Evolutionary conservation across 2,329 filamentous ascomycete genomes (phyloP).

Genomic region (Tolypocladium ophioglossoides): DNA sequence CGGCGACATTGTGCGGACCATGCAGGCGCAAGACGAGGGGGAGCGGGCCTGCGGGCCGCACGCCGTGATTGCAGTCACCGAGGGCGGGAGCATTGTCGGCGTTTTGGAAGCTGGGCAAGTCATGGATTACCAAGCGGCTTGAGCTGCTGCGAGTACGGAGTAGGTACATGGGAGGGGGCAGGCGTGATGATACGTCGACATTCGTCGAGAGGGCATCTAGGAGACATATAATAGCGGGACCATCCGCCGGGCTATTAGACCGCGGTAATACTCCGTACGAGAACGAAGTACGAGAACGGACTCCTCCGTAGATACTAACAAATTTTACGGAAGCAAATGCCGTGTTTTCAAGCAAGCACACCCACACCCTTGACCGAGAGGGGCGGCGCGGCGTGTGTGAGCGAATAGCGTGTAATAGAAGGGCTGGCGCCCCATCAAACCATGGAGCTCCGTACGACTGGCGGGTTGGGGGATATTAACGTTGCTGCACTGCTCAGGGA

Average conservation of each 20-base stretch:
- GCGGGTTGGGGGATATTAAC: not conserved
- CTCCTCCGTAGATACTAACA: not conserved
- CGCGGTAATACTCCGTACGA: too few relatives aligned
- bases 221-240: not conserved
- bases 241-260: not conserved
- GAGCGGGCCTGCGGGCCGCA: slow-evolving; percentile 12
- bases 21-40: slow-evolving; percentile 21
- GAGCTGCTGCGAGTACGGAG: too few relatives aligned
- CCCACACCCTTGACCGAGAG: too few relatives aligned
- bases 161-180: not conserved
- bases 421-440: not conserved
- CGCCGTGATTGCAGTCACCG: slow-evolving; percentile 19
- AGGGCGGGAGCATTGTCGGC: slow-evolving; percentile 14
- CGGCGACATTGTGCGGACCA: slow-evolving; percentile 35
- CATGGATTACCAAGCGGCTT: not conserved
- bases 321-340: not conserved
- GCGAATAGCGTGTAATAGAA: not conserved
- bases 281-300: too few relatives aligned
- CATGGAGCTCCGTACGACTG: too few relatives aligned
- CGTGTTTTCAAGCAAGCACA: too few relatives aligned
- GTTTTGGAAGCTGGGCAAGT: slow-evolving; percentile 6
- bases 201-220: not conserved
- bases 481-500: not conserved
- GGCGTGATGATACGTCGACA: not conserved
- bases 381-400: not conserved